Base-by-base conservation (phyloP, 108 stramenopile genomes). In the Nitzschia palea region DNA sequence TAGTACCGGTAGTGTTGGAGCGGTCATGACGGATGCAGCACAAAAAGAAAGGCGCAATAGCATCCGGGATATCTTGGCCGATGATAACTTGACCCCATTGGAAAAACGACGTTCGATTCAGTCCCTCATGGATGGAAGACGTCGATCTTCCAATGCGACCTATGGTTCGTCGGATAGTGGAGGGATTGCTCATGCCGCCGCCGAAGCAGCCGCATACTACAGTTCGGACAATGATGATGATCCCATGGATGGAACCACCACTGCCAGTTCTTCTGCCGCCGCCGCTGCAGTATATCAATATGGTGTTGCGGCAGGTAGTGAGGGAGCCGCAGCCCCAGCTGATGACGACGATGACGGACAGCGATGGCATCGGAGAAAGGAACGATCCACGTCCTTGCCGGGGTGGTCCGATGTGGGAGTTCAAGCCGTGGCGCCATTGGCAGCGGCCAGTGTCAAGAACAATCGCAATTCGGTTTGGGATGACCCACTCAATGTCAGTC, bases 41-140 rank as follows among this genome's bases (percentile, higher is more conserved):
- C 80, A 86, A 55, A 67, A 74, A 50, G 74, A 84, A 28, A 80
- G 89, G 28, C 85, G 89, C 10, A 55, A 74, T 28, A 75, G 74
- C 40, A 90, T 90, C 67, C 79, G 85, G 57, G 82, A 82, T 25
- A 90, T 90, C 47, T 73, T 87, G 79, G 64, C 44, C 44, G 86
- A 90, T 70, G 59, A 73, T 18, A 60, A 47, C 40, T 44, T 90
- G 22, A 73, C 73, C 18, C 67, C 70, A 9, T 43, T 69, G 18
- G 89, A 90, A 60, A 83, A 87, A 36, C 77, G 85, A 4, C 65
- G 70, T 50, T 73, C 79, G 5, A 87, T 90, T 59, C 86, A 87
- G 63, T 70, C 44, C 20, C 65, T 90, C 44, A 90, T 90, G 89
- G 89, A 90, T 71, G 89, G 89, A n/a, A n/a, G 59, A 22, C 59